A percentile compares a stretch with the other conserved stretches of the same genome.
Conservation (phyloP, 1,139 yeast genomes). For the Candida sanyaensis region DNA sequence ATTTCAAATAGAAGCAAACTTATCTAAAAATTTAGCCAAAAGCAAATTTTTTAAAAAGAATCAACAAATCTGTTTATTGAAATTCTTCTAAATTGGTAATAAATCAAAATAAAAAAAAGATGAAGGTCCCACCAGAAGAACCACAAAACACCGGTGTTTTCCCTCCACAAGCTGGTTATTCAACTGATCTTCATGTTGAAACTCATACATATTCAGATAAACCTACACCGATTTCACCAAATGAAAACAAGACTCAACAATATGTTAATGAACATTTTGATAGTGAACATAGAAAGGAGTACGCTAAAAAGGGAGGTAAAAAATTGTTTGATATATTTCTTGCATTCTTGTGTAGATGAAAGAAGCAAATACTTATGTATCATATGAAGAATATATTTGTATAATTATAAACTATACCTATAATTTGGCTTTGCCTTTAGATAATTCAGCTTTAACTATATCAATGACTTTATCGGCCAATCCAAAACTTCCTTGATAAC, state of each 20-base stretch:
- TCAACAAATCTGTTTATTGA: not conserved
- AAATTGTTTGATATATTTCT: constrained; percentile 23
- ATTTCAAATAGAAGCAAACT: no score
- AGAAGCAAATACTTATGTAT: not conserved
- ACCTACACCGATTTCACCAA: constrained; percentile 36
- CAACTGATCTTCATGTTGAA: constrained; percentile 24
- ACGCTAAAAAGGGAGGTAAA: constrained; percentile 26
- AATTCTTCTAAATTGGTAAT: not conserved
- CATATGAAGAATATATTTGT: not conserved
- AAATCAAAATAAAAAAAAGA: not conserved
- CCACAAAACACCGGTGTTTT: constrained; percentile 33
- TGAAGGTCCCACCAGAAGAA: constrained; percentile 25
- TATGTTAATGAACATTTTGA: constrained; percentile 34
- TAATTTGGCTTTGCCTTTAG: constrained; percentile 7
- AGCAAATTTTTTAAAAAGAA: not conserved
- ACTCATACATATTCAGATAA: constrained; percentile 36
- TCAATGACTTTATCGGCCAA: constrained; percentile 30
- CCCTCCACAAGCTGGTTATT: constrained; percentile 35
- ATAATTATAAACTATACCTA: not conserved
- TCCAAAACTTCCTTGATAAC: constrained; percentile 54
- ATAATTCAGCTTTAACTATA: constrained; percentile 8
- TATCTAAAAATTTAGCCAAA: no score
- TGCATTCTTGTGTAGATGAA: constrained; percentile 20
- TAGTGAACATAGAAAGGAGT: constrained; percentile 40
- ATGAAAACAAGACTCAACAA: constrained; percentile 29